phyloP scores from a whole-genome alignment of 2,329 filamentous ascomycete species.

The Monosporascus sp. region DNA sequence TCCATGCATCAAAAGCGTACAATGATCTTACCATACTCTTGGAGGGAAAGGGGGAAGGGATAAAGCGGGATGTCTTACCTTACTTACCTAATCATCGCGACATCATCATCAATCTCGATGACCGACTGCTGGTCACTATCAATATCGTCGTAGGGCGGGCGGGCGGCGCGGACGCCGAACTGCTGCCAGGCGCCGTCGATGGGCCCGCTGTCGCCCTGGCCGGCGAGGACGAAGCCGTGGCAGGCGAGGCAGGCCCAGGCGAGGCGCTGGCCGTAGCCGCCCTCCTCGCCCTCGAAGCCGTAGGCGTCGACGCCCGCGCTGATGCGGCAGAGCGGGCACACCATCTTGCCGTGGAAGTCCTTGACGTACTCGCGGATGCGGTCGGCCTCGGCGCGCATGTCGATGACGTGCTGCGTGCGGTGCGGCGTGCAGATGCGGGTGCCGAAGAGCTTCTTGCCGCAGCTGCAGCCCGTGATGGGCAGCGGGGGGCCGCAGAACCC shows the following conservation, averaged over 20 bases:
- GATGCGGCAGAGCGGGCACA: slow-evolving; percentile 29
- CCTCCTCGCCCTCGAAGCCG: slow-evolving; percentile 6
- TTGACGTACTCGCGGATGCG: slow-evolving; percentile 23
- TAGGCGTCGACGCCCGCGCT: slow-evolving; percentile 8
- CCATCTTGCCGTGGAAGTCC: slow-evolving; percentile 13
- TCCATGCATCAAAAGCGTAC: no score
- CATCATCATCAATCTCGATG: no score
- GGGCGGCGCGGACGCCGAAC: no score
- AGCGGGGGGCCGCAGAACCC: slow-evolving; percentile 3
- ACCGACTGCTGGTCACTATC: no score
- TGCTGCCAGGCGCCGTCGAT: no score
- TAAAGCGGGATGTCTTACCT: no score
- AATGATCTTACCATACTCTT: no score
- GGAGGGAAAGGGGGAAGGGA: no score
- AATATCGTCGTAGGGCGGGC: no score
- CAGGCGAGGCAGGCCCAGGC: slow-evolving; percentile 32
- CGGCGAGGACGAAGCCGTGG: slow-evolving; percentile 15
- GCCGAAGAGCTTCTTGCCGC: slow-evolving; percentile 29
- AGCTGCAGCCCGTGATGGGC: slow-evolving; percentile 32
- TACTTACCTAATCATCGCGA: no score
- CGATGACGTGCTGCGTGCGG: slow-evolving; percentile 23
- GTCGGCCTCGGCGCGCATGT: slow-evolving; percentile 15
- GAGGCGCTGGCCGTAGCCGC: slow-evolving; percentile 2
- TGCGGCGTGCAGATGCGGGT: slow-evolving; percentile 31
- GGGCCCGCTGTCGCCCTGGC: not conserved